Conservation (phyloP, 805 yeast species). For the Saccharomycopsis sp. region DNA sequence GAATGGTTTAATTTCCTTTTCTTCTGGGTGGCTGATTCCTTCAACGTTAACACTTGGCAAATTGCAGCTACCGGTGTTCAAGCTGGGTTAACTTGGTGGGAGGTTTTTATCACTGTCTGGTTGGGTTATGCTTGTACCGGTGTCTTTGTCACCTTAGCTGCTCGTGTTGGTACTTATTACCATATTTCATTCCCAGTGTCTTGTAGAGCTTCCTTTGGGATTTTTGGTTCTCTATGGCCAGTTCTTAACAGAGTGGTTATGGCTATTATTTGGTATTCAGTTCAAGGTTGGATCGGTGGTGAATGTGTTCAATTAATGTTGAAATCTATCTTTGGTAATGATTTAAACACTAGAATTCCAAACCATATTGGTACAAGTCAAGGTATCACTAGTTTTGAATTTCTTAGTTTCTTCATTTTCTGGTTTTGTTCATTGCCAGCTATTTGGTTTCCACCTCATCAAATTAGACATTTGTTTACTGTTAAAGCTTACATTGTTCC, state of each 20-base stretch:
- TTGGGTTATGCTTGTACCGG: conserved; percentile 71
- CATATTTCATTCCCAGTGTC: conserved; percentile 84
- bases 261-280: conserved; percentile 85
- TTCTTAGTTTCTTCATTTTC: conserved; percentile 71
- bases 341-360: conserved; percentile 55
- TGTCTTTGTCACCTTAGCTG: conserved; percentile 58
- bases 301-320: conserved; percentile 76
- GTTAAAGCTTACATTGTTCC: conserved; percentile 75
- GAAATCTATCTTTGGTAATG: conserved; percentile 63
- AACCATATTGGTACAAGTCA: conserved; percentile 55
- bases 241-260: conserved; percentile 80
- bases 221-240: conserved; percentile 85
- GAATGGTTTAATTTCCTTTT: conserved; percentile 71
- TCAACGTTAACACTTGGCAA: conserved; percentile 87
- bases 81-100: conserved; percentile 85
- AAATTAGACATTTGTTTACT: conserved; percentile 76
- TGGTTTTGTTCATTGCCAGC: conserved; percentile 78
- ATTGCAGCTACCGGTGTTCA: conserved; percentile 81
- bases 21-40: conserved; percentile 86
- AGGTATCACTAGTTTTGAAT: conserved; percentile 64
- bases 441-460: conserved; percentile 75
- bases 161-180: conserved; percentile 73
- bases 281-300: conserved; percentile 81
- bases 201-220: conserved; percentile 77
- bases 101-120: conserved; percentile 85